These are phyloP conservation scores for Alternaria conjuncta DNA, from an alignment of 2,329 filamentous ascomycete species.

Conservation along the genomic window DNA sequence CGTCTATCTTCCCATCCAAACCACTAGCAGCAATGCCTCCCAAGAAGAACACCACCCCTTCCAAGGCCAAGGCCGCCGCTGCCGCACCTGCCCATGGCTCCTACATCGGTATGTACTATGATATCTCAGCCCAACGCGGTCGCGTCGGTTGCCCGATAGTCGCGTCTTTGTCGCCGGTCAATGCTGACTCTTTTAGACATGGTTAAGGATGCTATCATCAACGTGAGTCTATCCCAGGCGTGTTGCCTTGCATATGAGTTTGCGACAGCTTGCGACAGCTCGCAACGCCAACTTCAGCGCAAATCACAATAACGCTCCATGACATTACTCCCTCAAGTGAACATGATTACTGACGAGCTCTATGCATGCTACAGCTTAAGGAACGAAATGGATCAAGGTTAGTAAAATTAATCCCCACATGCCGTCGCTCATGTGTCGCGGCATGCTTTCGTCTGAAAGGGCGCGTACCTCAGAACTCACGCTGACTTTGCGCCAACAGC, in stretches of 20 bases:
- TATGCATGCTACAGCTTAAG: conserved; percentile 64
- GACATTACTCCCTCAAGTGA: conserved; percentile 12
- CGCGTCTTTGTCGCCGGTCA: conserved; percentile 58
- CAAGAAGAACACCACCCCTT: conserved; percentile 65
- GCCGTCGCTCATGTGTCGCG: conserved; percentile 30
- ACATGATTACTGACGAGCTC: conserved; percentile 56
- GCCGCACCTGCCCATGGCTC: conserved; percentile 64
- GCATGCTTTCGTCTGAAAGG: conserved; percentile 33
- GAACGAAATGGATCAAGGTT: conserved; percentile 74
- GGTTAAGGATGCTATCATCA: conserved; percentile 75
- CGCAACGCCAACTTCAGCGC: conserved; percentile 46
- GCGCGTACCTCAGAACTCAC: conserved; percentile 22
- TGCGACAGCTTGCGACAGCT: conserved; percentile 11
- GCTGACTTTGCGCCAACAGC: conserved; percentile 55
- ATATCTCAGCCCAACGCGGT: conserved; percentile 55
- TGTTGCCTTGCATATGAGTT: conserved; percentile 47
- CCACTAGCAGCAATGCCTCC: conserved; percentile 64
- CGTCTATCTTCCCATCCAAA: conserved; percentile 32
- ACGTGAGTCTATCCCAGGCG: conserved; percentile 67
- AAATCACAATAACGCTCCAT: conserved; percentile 29
- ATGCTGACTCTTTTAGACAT: conserved; percentile 68
- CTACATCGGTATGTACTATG: conserved; percentile 67
- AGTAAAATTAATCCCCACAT: conserved; percentile 47
- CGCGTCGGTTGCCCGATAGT: conserved; percentile 49
- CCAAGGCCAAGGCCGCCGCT: conserved; percentile 64